Evolutionary conservation across 345 rosid species (phyloP), one percentile per base, ranked within the genome.

Genomic region (Trapa bicornis): DNA sequence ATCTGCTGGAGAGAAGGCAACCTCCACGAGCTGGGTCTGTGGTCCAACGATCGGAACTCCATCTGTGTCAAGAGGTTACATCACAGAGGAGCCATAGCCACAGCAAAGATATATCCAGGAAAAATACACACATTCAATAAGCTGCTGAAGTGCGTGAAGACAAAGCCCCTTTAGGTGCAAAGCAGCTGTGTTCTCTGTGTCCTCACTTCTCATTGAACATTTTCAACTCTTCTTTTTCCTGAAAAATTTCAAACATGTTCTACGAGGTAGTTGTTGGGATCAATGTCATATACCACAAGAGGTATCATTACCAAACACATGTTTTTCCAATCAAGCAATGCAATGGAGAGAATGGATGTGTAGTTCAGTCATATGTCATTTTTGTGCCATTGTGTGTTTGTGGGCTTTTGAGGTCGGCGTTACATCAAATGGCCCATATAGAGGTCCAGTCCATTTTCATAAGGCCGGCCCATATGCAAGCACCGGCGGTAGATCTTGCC

Each of bases 1-100:
- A 73, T 91, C 70, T 82, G 73, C 76, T 94, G 99, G 99, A 78
- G 60, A 75, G 93, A 86, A 81, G 92, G 90, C 32, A 83, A 87
- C 47, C 95, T 94, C 58, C 82, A 79, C 61, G 88, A 91, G 76
- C 76, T 87, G 32, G 84, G 83, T 67, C 80, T 94, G 43, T 79
- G 81, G 84, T 78, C 82, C 1, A 77, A 78, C 64, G 76, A 79
- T 45, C 77, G 71, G 52, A 77, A 78, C 36, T 16, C 71, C 9
- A 72, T 68, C 53, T 73, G 79, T 57, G 38, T 72, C 13, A 80
- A 72, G 61, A 73, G 80, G 53, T 61, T 94, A 56, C 85, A 82
- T 57, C 87, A 91, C 70, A 77, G 82, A 79, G 96, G 89, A 70
- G 71, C 52, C 14, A 70, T 69, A 22, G 82, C 75, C 62, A 67